Evolutionary conservation across 768 basidiomycete genomes (phyloP).

Genomic region (Leccinum uliginosum): DNA sequence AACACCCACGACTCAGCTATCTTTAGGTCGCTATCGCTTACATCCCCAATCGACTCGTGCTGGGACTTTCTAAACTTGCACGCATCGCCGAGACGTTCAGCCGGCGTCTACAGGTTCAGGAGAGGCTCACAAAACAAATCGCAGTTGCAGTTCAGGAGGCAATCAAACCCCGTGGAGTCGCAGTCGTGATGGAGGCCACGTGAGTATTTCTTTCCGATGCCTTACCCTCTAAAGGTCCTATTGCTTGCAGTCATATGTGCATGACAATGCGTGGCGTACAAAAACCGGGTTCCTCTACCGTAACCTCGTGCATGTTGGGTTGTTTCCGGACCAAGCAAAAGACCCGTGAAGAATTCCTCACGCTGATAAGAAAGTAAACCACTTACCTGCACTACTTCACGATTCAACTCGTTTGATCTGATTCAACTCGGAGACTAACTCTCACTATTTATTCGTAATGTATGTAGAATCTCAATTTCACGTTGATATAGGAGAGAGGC

Average conservation of each 20-base stretch:
- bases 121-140: constrained; percentile 95
- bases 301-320: constrained; percentile 97
- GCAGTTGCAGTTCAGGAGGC: constrained; percentile 98
- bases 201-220: constrained; percentile 40
- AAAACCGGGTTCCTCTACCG: constrained; percentile 93
- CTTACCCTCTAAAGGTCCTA: constrained; percentile 9
- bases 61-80: constrained; percentile 94
- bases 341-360: constrained; percentile 95
- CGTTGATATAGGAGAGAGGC: constrained; percentile 8
- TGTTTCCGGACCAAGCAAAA: constrained; percentile 99
- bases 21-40: constrained; percentile 93
- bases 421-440: constrained; percentile 32
- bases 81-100: constrained; percentile 97
- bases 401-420: constrained; percentile 47
- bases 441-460: constrained; percentile 21
- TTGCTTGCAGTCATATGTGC: constrained; percentile 73
- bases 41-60: constrained; percentile 91
- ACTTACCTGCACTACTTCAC: constrained; percentile 14
- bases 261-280: constrained; percentile 99
- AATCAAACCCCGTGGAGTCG: constrained; percentile 94
- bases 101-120: constrained; percentile 93
- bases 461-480: constrained; percentile 11
- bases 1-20: constrained; percentile 19
- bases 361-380: constrained; percentile 58
- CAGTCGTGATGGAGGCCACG: constrained; percentile 99